Percentiles rank a stretch among this genome's conserved stretches.
phyloP scores from a whole-genome alignment of 2,329 filamentous ascomycete species.

The Scleromitrula shiraiana region DNA sequence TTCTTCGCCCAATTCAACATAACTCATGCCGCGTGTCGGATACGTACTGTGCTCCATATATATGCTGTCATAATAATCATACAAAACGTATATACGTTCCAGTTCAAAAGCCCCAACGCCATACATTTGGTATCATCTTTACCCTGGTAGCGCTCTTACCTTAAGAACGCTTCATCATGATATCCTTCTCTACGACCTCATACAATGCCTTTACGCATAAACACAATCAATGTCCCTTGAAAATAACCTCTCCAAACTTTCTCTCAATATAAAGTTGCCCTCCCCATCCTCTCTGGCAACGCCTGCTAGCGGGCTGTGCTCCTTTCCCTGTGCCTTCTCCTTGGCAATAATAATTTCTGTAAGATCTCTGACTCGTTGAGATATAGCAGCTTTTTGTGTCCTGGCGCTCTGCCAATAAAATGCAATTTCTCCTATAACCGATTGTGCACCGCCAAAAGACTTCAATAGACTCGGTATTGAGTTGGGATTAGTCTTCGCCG shows the following conservation, averaged over 20 bases:
- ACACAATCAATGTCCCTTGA: constrained; percentile 22
- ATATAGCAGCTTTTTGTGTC: constrained; percentile 33
- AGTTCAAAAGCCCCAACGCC: background rate
- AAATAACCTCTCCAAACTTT: constrained; percentile 36
- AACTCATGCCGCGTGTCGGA: too few species aligned
- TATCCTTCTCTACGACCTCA: too few species aligned
- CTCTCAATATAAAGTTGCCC: constrained; percentile 19
- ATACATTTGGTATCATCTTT: constrained; percentile 9
- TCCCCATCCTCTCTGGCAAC: constrained; percentile 10
- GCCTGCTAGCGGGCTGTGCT: constrained; percentile 1
- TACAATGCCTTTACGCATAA: constrained; percentile 15
- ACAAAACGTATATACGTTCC: background rate
- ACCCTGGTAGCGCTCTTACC: too few species aligned
- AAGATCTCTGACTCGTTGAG: constrained; percentile 19
- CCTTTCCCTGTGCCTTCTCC: constrained; percentile 5
- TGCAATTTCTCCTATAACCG: constrained; percentile 47
- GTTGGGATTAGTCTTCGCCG: constrained; percentile 47
- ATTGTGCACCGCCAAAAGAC: constrained; percentile 44
- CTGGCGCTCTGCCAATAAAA: constrained; percentile 52
- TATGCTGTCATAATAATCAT: constrained; percentile 1
- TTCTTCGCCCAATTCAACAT: too few species aligned
- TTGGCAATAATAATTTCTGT: constrained; percentile 1
- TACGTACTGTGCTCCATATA: background rate
- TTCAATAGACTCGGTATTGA: constrained; percentile 45
- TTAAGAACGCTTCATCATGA: too few species aligned